Percentiles rank a stretch among this genome's conserved stretches.
phyloP scores from a whole-genome alignment of 768 basidiomycete species.

The Saitozyma sp. region DNA sequence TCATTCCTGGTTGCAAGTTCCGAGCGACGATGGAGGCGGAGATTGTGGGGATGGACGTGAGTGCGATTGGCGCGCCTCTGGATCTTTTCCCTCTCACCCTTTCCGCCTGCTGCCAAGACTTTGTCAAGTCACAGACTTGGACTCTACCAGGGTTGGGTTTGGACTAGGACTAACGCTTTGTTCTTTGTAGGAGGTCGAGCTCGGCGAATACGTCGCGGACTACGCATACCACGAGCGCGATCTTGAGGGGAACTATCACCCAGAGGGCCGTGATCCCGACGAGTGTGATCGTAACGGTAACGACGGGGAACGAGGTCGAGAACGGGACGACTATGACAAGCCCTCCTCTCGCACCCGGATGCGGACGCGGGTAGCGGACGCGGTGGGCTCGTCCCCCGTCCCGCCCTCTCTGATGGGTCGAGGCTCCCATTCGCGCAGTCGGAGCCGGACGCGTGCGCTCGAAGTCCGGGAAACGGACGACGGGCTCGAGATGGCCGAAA shows the following conservation, averaged over 20 bases:
- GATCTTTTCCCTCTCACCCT: not conserved
- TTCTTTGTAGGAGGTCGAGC: constrained; percentile 39
- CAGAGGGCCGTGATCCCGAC: not conserved
- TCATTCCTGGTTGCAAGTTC: constrained; percentile 72
- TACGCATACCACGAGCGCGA: constrained; percentile 49
- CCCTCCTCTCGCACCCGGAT: not conserved
- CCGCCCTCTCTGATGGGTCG: not conserved
- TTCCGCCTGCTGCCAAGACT: not conserved
- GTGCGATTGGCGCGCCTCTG: too few species aligned
- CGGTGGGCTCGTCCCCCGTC: not conserved
- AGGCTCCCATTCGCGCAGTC: not conserved
- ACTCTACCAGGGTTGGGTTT: not conserved
- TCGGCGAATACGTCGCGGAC: constrained; percentile 50
- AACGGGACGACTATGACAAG: not conserved
- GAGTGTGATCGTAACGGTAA: not conserved
- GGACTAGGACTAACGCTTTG: not conserved
- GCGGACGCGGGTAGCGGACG: not conserved
- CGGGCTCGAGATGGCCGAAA: constrained; percentile 7
- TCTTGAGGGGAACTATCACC: constrained; percentile 38
- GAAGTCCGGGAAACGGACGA: constrained; percentile 1
- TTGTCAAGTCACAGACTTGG: not conserved
- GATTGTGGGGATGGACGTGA: constrained; percentile 72
- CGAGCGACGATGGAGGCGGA: constrained; percentile 58
- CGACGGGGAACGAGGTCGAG: not conserved
- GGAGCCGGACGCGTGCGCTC: not conserved